Base-by-base conservation (phyloP, 805 yeast species). In the Candida chilensis region DNA sequence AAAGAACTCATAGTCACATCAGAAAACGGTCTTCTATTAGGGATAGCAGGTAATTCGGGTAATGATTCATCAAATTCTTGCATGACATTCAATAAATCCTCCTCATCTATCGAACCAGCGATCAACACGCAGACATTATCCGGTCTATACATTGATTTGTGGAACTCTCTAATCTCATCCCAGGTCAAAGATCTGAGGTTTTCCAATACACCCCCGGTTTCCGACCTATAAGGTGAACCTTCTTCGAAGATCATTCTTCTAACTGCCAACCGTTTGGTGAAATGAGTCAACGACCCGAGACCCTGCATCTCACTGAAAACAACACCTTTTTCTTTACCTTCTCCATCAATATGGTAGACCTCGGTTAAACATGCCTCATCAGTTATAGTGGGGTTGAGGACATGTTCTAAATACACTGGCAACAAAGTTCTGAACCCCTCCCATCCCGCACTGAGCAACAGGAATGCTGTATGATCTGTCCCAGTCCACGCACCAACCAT, bases 251-350 rank as follows among this genome's bases (percentile, higher is more conserved):
- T 42, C 0, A 68, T 45, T 44, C 77, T 67, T 45, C 77, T 83
- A 36, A 75, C 57, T 31, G 72, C 74, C 38, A 82, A 59, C 40
- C 66, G 71, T 2, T 79, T 49, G 9, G 78, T 57, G 39, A 80
- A 81, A 72, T 78, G 76, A 11, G 88, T 70, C 38, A 80, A 83
- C 43, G 74, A 73, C 52, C 87, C 95, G 33, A 82, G 77, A 17
- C 87, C 96, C 47, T 85, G 96, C 97, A 92, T 92, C 56, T 92
- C 98, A 31, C 94, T 80, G 50, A 82, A 92, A 3, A 92, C 97
- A 19, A 92, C 98, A 42, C 98, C 98, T 50, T 86, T 86, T 42
- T 92, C 98, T 39, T 80, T 75, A 19, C 83, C 95, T 5, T 74
- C 68, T 2, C 94, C 95, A 50, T 92, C 97, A 27, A 92, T 72